Evolutionary conservation across 2,329 filamentous ascomycete species (phyloP).

Genomic region (Waltergamsia citrina): DNA sequence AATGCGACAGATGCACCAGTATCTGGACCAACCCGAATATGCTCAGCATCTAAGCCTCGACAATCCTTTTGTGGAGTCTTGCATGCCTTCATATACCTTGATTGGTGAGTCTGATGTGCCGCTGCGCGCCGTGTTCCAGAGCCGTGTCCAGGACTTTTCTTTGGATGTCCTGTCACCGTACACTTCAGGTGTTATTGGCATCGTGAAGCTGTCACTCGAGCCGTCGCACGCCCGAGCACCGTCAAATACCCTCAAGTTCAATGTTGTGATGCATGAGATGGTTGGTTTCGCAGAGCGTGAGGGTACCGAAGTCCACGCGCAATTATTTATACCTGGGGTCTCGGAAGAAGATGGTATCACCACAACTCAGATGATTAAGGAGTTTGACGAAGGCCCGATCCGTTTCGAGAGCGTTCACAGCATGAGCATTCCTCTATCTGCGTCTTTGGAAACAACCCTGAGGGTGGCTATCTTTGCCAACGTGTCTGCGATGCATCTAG

Average conservation of each 20-base stretch:
- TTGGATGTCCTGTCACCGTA: conserved; percentile 89
- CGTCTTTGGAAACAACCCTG: conserved; percentile 61
- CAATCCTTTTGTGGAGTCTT: conserved; percentile 86
- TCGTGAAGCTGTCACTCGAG: conserved; percentile 83
- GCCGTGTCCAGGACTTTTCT: conserved; percentile 85
- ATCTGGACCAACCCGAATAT: conserved; percentile 90
- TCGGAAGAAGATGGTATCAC: conserved; percentile 87
- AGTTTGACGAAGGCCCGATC: conserved; percentile 87
- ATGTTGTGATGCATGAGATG: conserved; percentile 96
- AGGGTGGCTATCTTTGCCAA: conserved; percentile 87
- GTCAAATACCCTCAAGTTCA: conserved; percentile 90
- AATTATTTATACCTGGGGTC: conserved; percentile 89
- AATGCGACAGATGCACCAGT: conserved; percentile 97
- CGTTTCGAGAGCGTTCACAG: conserved; percentile 97
- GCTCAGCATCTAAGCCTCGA: conserved; percentile 85
- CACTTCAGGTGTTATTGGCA: conserved; percentile 82
- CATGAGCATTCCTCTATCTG: conserved; percentile 80
- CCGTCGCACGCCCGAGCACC: conserved; percentile 90
- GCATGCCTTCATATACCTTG: conserved; percentile 85
- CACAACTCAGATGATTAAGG: conserved; percentile 87
- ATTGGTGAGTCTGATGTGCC: conserved; percentile 91
- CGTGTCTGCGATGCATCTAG: conserved; percentile 86
- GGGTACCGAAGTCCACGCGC: conserved; percentile 89
- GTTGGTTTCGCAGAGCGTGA: conserved; percentile 91
- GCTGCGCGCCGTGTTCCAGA: conserved; percentile 86